Percentiles rank a stretch among this genome's conserved stretches.
phyloP scores from a whole-genome alignment of 768 basidiomycete genomes.

The Agaricus subrufescens region DNA sequence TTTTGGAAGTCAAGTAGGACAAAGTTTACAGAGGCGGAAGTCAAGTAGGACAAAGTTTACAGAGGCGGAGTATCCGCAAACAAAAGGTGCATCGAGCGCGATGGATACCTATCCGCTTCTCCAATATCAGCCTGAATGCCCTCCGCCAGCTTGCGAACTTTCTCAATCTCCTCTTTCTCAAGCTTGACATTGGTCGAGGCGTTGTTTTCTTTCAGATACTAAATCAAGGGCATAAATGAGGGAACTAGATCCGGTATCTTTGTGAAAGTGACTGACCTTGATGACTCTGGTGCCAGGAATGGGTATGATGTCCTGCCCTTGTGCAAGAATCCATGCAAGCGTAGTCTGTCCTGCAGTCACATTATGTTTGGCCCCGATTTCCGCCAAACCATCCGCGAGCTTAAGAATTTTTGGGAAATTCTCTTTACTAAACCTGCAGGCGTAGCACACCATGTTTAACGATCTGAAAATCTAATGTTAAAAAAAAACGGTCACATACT shows the following conservation, averaged over 20 bases:
- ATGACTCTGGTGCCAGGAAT: slow-evolving; percentile 44
- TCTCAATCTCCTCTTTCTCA: slow-evolving; percentile 29
- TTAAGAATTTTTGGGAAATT: slow-evolving; percentile 46
- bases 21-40: background rate
- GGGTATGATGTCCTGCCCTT: slow-evolving; percentile 41
- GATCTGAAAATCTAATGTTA: background rate
- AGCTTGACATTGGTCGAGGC: slow-evolving; percentile 29
- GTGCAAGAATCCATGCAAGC: slow-evolving; percentile 47
- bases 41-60: background rate
- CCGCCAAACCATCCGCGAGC: slow-evolving; percentile 33
- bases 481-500: slow-evolving; percentile 13
- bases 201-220: slow-evolving; percentile 43
- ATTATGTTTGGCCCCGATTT: slow-evolving; percentile 31
- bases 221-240: background rate
- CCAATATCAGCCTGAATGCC: slow-evolving; percentile 20
- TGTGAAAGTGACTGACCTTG: slow-evolving; percentile 17
- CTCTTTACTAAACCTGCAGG: slow-evolving; percentile 18
- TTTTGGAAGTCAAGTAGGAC: too few relatives aligned
- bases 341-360: slow-evolving; percentile 42
- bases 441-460: background rate
- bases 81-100: slow-evolving; percentile 14
- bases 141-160: slow-evolving; percentile 30
- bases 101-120: slow-evolving; percentile 26
- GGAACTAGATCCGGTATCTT: background rate
- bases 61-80: background rate